These are phyloP conservation scores for Cubamyces sp. DNA, from an alignment of 768 basidiomycete species.

Conservation along the genomic window DNA sequence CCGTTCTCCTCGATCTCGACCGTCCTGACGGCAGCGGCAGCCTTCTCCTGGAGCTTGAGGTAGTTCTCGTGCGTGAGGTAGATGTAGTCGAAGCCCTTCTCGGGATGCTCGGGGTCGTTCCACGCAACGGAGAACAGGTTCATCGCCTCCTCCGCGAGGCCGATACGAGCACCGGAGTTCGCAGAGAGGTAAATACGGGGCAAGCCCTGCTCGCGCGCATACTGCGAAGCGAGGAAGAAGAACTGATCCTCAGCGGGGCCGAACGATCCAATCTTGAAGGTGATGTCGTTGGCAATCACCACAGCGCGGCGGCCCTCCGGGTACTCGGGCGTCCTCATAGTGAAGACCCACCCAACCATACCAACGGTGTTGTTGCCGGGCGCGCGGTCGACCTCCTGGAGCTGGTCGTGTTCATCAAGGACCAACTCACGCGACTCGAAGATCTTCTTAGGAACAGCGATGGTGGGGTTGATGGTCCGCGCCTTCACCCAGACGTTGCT, in stretches of 20 bases:
- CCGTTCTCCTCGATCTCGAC: constrained; percentile 85
- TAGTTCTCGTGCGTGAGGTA: constrained; percentile 94
- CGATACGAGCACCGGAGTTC: constrained; percentile 97
- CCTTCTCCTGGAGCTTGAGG: constrained; percentile 88
- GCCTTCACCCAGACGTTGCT: constrained; percentile 90
- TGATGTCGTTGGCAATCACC: constrained; percentile 97
- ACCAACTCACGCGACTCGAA: constrained; percentile 90
- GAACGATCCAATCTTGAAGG: constrained; percentile 98
- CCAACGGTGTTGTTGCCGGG: constrained; percentile 95
- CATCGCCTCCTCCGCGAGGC: constrained; percentile 91
- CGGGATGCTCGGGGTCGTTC: constrained; percentile 79
- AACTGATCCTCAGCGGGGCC: constrained; percentile 95
- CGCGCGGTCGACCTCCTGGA: constrained; percentile 88
- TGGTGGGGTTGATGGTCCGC: constrained; percentile 61
- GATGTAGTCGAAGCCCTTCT: constrained; percentile 95
- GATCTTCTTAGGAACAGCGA: constrained; percentile 75
- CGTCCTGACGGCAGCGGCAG: constrained; percentile 74
- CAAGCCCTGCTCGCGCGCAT: constrained; percentile 84
- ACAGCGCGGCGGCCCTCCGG: constrained; percentile 86
- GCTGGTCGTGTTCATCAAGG: constrained; percentile 89
- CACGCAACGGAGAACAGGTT: constrained; percentile 90
- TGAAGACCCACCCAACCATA: constrained; percentile 99
- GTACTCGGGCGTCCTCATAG: constrained; percentile 88
- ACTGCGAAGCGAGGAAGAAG: constrained; percentile 94
- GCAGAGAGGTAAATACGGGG: constrained; percentile 98